Evolutionary conservation across 163 green algal genomes (phyloP).

Genomic region (Coccomyxa subellipsoidea): DNA sequence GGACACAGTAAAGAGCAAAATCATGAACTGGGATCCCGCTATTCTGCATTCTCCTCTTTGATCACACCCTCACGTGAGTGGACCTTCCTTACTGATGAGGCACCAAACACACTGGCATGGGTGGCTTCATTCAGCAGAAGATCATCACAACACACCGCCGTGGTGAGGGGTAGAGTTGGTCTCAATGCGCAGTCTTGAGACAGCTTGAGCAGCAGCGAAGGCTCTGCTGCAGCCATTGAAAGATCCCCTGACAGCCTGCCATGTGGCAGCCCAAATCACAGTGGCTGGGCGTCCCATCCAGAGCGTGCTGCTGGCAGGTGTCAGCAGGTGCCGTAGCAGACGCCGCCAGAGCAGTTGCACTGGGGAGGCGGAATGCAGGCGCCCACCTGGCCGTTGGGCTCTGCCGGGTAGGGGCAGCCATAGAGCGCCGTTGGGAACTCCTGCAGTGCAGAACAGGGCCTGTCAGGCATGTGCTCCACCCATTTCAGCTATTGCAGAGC

Average conservation of each 20-base stretch:
- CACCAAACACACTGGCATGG: no score
- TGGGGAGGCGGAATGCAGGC: background rate
- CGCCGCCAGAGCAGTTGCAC: background rate
- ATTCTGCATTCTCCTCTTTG: no score
- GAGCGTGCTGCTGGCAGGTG: no score
- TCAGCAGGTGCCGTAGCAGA: slow-evolving; percentile 8
- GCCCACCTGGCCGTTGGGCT: background rate
- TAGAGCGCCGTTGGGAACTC: background rate
- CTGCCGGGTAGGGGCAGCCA: background rate
- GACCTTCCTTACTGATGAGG: no score
- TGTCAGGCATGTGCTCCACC: background rate
- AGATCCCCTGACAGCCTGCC: background rate
- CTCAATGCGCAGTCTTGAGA: background rate
- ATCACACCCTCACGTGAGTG: no score
- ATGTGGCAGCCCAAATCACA: background rate
- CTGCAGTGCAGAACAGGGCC: background rate
- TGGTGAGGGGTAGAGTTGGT: background rate
- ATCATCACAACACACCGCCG: background rate
- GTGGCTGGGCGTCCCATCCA: no score
- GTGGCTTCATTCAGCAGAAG: no score
- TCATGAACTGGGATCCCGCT: no score
- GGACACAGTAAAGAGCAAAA: no score
- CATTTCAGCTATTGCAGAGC: background rate
- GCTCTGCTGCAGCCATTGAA: background rate
- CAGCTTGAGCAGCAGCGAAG: background rate